Evolutionary conservation across 2,329 filamentous ascomycete genomes (phyloP).

Genomic region (Aspergillus quadrilineatus): DNA sequence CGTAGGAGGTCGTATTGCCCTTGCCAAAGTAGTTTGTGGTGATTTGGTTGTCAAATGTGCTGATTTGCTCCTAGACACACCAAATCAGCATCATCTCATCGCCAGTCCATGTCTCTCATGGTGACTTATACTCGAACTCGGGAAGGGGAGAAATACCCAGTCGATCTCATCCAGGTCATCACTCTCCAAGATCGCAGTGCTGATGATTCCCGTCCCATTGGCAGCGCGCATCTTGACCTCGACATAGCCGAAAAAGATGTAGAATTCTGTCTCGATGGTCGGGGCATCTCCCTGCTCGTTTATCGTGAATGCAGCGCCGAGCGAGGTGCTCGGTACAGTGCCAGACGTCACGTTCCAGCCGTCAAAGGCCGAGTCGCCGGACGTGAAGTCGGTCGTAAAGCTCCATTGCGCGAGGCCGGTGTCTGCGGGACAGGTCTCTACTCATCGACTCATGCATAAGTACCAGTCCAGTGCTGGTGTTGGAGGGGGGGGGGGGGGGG

Average conservation of each 20-base stretch:
- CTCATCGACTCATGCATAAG: background rate
- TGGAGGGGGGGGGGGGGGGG: too few relatives aligned
- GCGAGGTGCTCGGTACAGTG: constrained; percentile 59
- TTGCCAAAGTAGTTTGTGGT: constrained; percentile 98
- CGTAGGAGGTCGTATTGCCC: constrained; percentile 73
- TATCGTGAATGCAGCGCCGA: constrained; percentile 82
- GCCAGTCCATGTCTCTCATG: background rate
- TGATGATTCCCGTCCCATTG: constrained; percentile 88
- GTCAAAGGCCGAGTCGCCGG: constrained; percentile 54
- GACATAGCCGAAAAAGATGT: constrained; percentile 96
- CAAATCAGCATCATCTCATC: too few relatives aligned
- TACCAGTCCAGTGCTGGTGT: background rate
- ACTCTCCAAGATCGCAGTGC: constrained; percentile 83
- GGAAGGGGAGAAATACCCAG: constrained; percentile 66
- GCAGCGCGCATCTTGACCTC: constrained; percentile 82
- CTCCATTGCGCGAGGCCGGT: constrained; percentile 59
- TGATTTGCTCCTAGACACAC: constrained; percentile 36
- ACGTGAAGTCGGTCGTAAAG: constrained; percentile 40
- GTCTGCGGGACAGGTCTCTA: constrained; percentile 62
- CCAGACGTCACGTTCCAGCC: constrained; percentile 68
- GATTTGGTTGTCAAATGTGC: constrained; percentile 32
- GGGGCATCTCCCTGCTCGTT: constrained; percentile 75
- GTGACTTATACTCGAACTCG: background rate
- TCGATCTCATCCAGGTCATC: constrained; percentile 95
- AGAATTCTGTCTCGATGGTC: constrained; percentile 83